phyloP scores from a whole-genome alignment of 2,329 filamentous ascomycete genomes.

The Cytospora leucostoma region DNA sequence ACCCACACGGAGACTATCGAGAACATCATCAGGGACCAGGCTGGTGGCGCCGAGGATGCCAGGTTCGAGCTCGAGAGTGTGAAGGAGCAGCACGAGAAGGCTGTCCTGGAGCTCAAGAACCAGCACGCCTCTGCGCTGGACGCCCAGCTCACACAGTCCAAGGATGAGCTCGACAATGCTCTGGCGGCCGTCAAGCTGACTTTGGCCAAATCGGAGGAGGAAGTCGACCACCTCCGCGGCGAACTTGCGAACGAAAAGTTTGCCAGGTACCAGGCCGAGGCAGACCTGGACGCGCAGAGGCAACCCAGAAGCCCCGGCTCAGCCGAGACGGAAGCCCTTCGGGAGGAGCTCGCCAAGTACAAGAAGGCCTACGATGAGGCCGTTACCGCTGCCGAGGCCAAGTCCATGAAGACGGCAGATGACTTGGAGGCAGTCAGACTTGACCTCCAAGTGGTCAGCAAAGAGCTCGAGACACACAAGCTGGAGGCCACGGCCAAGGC shows the following conservation, averaged over 20 bases:
- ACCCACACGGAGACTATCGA: constrained; percentile 47
- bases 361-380: constrained; percentile 41
- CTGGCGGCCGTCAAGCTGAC: constrained; percentile 42
- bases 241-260: constrained; percentile 62
- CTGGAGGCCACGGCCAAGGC: constrained; percentile 52
- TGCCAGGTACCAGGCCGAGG: constrained; percentile 59
- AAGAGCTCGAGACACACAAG: constrained; percentile 56
- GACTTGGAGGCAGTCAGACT: constrained; percentile 42
- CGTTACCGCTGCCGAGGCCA: constrained; percentile 38
- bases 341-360: constrained; percentile 49
- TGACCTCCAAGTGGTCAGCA: constrained; percentile 51
- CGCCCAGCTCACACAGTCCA: constrained; percentile 39
- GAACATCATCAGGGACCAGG: constrained; percentile 41
- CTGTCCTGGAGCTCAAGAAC: constrained; percentile 47
- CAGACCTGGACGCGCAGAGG: constrained; percentile 61
- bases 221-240: constrained; percentile 52
- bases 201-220: constrained; percentile 48
- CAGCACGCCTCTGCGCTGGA: constrained; percentile 42
- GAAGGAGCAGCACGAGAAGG: constrained; percentile 38
- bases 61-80: constrained; percentile 43
- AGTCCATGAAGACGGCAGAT: constrained; percentile 41
- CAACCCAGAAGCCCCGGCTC: constrained; percentile 49
- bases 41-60: constrained; percentile 36
- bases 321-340: constrained; percentile 54
- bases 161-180: constrained; percentile 41